Percentiles rank a stretch among this genome's conserved stretches.
These are phyloP conservation scores for Cryptococcus sp. DNA, from an alignment of 1,284 basidiomycete genomes.

Conservation along the genomic window DNA sequence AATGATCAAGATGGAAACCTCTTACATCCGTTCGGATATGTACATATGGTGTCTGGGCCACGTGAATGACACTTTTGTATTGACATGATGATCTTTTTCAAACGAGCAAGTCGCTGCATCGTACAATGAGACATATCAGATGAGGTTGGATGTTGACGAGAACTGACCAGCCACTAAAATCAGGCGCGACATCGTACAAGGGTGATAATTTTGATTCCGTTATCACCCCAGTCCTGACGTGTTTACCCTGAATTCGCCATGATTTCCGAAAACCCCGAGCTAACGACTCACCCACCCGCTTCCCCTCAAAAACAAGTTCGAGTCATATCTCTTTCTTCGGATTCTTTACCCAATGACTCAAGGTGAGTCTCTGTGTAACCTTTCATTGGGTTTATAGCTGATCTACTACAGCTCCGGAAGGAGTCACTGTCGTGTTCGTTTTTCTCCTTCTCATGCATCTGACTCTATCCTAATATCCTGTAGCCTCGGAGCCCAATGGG, in stretches of 20 bases:
- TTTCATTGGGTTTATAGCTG: background rate
- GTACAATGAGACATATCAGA: constrained; percentile 2
- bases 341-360: background rate
- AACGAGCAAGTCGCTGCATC: too few relatives aligned
- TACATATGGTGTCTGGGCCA: too few relatives aligned
- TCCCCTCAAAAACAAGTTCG: background rate
- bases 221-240: background rate
- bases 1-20: too few relatives aligned
- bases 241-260: background rate
- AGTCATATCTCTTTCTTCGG: background rate
- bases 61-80: too few relatives aligned
- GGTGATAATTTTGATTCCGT: background rate
- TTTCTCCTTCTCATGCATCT: background rate
- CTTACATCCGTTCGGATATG: too few relatives aligned
- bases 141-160: background rate
- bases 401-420: constrained; percentile 26
- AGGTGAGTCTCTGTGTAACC: background rate
- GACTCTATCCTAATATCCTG: background rate
- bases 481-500: constrained; percentile 82
- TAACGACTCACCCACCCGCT: background rate
- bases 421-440: constrained; percentile 40
- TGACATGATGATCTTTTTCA: too few relatives aligned
- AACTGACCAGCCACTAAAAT: constrained; percentile 5
- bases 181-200: background rate
- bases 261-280: background rate